phyloP scores from a whole-genome alignment of 305 asterid species.

The Nicotiana rustica region DNA sequence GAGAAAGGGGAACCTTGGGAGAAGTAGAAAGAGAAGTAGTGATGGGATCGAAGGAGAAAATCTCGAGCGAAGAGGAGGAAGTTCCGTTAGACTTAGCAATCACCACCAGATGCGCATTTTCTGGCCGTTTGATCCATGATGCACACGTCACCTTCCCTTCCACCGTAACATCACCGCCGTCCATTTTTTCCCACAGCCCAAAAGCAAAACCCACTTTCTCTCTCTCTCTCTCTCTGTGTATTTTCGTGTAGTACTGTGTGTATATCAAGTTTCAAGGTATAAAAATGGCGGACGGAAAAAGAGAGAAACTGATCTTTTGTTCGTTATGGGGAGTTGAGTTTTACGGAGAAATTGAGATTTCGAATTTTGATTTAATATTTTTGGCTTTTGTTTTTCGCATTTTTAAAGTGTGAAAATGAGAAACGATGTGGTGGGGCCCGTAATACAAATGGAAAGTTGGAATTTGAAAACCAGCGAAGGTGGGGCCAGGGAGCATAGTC shows the following conservation, averaged over 20 bases:
- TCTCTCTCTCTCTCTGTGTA: background rate
- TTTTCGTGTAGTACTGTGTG: background rate
- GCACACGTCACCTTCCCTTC: constrained; percentile 71
- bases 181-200: constrained; percentile 49
- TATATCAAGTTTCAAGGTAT: constrained; percentile 3
- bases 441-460: background rate
- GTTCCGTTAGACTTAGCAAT: constrained; percentile 64
- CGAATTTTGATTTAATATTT: background rate
- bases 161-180: constrained; percentile 61
- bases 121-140: constrained; percentile 94
- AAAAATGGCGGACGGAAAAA: constrained; percentile 16
- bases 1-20: constrained; percentile 63
- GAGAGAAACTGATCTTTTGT: background rate
- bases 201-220: background rate
- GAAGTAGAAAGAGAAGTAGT: constrained; percentile 66
- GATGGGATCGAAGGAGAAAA: constrained; percentile 72
- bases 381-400: background rate
- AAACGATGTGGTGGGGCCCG: background rate
- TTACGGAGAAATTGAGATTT: background rate
- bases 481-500: background rate
- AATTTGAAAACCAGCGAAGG: background rate
- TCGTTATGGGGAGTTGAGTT: background rate
- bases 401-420: background rate
- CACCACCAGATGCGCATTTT: constrained; percentile 74
- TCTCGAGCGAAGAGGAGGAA: constrained; percentile 74